Base-by-base conservation (phyloP, 2,329 filamentous ascomycete species). In the Epichloe sylvatica region DNA sequence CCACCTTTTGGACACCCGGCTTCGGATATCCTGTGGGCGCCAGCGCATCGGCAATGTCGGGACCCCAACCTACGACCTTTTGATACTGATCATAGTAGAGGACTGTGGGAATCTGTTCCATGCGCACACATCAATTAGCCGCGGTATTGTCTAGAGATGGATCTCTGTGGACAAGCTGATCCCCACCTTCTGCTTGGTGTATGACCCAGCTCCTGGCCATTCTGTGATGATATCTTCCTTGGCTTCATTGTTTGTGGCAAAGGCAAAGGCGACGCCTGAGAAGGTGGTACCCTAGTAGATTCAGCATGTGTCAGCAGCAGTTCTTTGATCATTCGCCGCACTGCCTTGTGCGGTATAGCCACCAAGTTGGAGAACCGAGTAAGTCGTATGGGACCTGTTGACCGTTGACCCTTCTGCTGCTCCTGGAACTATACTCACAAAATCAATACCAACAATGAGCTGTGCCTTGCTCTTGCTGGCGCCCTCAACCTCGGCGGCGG, bases 41-140 rank as follows among this genome's bases (percentile, higher is more conserved):
- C 56, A 97, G 78, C 55, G 92, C 92, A 70, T 97, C 91, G 53
- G 92, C 88, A 60, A 97, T 97, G 74, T 98, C 92, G 51, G 91
- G 90, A 54, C 92, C 92, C 92, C 92, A 98, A 60, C 92, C 92
- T n/a, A 97, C 92, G 45, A 98, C 92, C 69, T 97, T 97, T 64
- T 98, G 92, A 68, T 96, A 95, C 70, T 97, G 91, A 65, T 98
- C 92, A 65, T 98, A 98, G 74, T 98, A 98, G 53, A 98, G 79
- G n/a, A 98, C 92, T 13, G 92, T 97, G 15, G 92, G 92, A 59
- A 98, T 97, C 92, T 94, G 62, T 45, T 42, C 13, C 43, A 47
- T 42, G 38, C 43, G 21, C 21, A 34, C 25, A n/a, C 19, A 36
- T 40, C 38, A 13, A 25, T 44, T 39, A 44, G 43, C 33, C 11